Evolutionary conservation across 371 early-diverging fungal genomes (phyloP), one percentile per base, ranked within the genome.

Genomic region (Dichotomocladium elegans): DNA sequence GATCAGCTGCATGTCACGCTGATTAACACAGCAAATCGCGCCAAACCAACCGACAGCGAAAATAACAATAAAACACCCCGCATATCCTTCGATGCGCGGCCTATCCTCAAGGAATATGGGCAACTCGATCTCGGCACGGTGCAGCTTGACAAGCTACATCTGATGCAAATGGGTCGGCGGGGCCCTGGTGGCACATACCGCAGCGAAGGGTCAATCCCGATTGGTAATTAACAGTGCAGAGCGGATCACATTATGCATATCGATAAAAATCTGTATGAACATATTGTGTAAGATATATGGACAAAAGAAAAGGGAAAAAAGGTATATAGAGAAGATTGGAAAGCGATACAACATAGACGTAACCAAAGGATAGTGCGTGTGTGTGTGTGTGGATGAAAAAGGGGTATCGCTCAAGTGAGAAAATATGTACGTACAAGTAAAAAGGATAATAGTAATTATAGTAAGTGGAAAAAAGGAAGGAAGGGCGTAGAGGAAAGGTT

Each of bases 161-260:
- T 71, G 21, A 71, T 71, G 72, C 58, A 64, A 33, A 66, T 71
- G 67, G 67, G 67, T 10, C 44, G 51, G 8, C 52, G 45, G 14
- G 60, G 62, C 1, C 58, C 59, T 12, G 63, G 53, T 5, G 45
- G 45, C 3, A 68, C 69, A 21, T 71, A 71, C 41, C 29, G 60
- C 6, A 71, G 67, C 44, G 61, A 66, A 53, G 72, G 67, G 12
- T 62, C 59, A 21, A 66, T 64, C 30, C n/a, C 49, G 19, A 46
- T 51, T 12, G 17, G 15, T 24, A 19, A 37, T 22, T 21, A 17
- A 49, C n/a, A 49, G 21, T 43, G 27, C 27, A 43, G 14, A 11
- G 25, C 19, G 7, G 12, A 41, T 3, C 3, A 25, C n/a, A n/a
- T n/a, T n/a, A n/a, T 17, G 25, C 25, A 41, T 41, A 29, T 26